Conservation (phyloP, 257 asterid genomes). For the Solanum boliviense region DNA sequence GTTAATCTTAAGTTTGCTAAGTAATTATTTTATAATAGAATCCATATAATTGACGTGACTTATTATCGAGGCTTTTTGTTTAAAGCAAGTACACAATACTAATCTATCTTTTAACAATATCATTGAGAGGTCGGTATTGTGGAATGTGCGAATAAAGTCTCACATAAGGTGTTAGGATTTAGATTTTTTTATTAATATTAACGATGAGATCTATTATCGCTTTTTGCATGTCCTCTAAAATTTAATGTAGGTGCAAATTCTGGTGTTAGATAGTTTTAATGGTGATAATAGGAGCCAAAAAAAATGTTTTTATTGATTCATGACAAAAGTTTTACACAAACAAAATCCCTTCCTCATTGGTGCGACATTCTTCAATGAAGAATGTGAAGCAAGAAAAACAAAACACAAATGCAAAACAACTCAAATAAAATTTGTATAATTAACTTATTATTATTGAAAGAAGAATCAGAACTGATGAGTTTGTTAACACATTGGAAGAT, state of each 20-base stretch:
- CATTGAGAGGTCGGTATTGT: not conserved
- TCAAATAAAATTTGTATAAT: not conserved
- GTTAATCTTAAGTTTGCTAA: too few relatives aligned
- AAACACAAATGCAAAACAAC: not conserved
- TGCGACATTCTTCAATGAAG: not conserved
- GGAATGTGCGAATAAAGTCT: not conserved
- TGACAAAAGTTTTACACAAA: not conserved
- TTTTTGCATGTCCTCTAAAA: too few relatives aligned
- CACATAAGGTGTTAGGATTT: not conserved
- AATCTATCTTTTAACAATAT: not conserved
- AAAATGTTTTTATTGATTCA: not conserved
- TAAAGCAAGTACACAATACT: not conserved
- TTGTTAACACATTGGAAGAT: slow-evolving; percentile 56
- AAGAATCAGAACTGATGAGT: not conserved
- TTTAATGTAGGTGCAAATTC: too few relatives aligned
- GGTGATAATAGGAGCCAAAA: not conserved
- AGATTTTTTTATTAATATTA: too few relatives aligned
- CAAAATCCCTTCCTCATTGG: not conserved
- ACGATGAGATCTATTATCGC: too few relatives aligned
- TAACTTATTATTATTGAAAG: not conserved
- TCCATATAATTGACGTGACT: not conserved
- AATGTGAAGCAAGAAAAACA: not conserved
- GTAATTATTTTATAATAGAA: too few relatives aligned
- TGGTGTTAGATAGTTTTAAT: not conserved
- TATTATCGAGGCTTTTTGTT: not conserved